Percentiles rank a stretch among this genome's conserved stretches.
Conservation (phyloP, 371 early-diverging fungal genomes). For the Quaeritorhiza haematococci region DNA sequence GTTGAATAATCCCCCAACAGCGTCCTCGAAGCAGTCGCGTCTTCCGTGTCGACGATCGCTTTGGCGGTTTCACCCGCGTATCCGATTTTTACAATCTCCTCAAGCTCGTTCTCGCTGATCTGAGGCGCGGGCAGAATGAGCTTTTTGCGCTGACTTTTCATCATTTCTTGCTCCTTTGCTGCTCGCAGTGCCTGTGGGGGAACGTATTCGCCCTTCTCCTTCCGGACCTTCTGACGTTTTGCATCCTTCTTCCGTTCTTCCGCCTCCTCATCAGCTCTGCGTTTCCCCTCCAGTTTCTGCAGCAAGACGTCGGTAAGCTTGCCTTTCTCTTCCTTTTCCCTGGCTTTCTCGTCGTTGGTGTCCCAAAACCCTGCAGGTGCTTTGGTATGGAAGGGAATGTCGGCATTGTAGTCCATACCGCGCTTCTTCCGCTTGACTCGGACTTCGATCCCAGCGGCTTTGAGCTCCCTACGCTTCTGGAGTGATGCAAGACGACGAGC, state of each 20-base stretch:
- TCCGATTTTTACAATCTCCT: conserved; percentile 87
- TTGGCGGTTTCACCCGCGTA: conserved; percentile 73
- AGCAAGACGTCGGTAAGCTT: conserved; percentile 58
- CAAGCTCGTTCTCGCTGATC: conserved; percentile 83
- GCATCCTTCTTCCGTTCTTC: conserved; percentile 66
- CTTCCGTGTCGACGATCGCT: conserved; percentile 57
- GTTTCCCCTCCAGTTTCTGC: conserved; percentile 74
- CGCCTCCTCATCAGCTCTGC: conserved; percentile 66
- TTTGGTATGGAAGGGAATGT: conserved; percentile 88
- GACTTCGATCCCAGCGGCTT: conserved; percentile 90
- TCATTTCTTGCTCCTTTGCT: conserved; percentile 44
- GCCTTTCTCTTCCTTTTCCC: conserved; percentile 51
- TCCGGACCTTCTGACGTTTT: conserved; percentile 69
- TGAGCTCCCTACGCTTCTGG: conserved; percentile 93
- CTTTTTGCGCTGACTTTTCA: conserved; percentile 58
- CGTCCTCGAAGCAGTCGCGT: conserved; percentile 52
- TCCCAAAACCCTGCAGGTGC: conserved; percentile 90
- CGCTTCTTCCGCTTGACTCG: conserved; percentile 35
- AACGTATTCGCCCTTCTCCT: conserved; percentile 44
- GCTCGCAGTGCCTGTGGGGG: conserved; percentile 38
- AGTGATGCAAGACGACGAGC: conserved; percentile 82
- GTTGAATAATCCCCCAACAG: conserved; percentile 70
- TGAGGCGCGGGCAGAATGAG: conserved; percentile 88
- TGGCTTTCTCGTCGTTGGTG: conserved; percentile 74
- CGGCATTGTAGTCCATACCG: conserved; percentile 92